Percentiles rank a stretch among this genome's conserved stretches.
Conservation (phyloP, 1,284 basidiomycete species). For the Tausonia pullulans region DNA sequence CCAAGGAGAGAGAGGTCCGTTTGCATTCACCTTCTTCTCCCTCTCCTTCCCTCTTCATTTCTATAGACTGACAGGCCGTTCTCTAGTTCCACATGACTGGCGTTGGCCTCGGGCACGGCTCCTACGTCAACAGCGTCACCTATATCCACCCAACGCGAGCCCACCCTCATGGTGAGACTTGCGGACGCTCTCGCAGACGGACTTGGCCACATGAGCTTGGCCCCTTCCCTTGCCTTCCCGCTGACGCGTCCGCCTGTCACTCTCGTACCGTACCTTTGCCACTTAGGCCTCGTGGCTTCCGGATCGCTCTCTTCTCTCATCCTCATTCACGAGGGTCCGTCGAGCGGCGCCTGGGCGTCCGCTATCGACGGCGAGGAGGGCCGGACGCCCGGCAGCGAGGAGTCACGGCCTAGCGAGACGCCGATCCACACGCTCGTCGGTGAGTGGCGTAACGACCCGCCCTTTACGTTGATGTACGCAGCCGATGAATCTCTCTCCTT, state of each 20-base stretch:
- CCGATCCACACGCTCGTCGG: slow-evolving; percentile 9
- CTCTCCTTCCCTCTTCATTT: background rate
- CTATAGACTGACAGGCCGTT: background rate
- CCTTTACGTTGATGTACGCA: background rate
- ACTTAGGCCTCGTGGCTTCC: slow-evolving; percentile 10
- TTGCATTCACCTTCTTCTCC: background rate
- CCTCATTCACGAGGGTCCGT: slow-evolving; percentile 12
- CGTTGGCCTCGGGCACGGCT: slow-evolving; percentile 8
- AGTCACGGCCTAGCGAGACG: background rate
- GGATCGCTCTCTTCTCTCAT: slow-evolving; percentile 11
- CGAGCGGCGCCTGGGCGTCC: slow-evolving; percentile 5
- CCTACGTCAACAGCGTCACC: slow-evolving; percentile 15
- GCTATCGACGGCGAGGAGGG: slow-evolving; percentile 10
- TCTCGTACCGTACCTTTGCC: background rate
- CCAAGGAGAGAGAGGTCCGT: slow-evolving; percentile 5
- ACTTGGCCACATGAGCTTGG: too few relatives aligned
- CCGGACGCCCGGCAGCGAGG: slow-evolving; percentile 4
- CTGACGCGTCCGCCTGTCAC: background rate
- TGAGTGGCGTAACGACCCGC: background rate
- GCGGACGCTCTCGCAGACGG: too few relatives aligned
- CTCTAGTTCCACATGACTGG: slow-evolving; percentile 8
- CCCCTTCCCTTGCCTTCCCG: too few relatives aligned
- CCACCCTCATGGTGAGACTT: slow-evolving; percentile 6
- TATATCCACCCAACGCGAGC: slow-evolving; percentile 7
- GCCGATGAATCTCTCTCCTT: background rate